A percentile compares a stretch with the other conserved stretches of the same genome.
phyloP scores from a whole-genome alignment of 495 filamentous ascomycete genomes.

The Trichoderma asperelloides region DNA sequence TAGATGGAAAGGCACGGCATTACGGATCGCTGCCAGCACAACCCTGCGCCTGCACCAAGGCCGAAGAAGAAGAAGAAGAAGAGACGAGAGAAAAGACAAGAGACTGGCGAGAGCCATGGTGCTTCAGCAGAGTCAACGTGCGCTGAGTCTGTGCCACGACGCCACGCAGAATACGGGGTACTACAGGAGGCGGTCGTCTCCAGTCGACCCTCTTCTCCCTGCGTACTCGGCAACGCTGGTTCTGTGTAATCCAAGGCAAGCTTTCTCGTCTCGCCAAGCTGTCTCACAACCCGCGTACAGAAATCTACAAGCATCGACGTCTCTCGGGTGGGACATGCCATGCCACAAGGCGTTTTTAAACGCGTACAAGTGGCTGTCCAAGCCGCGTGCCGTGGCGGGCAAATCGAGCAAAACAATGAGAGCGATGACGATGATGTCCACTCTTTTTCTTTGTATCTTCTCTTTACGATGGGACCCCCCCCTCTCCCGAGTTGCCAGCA shows the following conservation, averaged over 20 bases:
- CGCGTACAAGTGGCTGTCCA: too few species aligned
- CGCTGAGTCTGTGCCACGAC: background rate
- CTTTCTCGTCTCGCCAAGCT: too few species aligned
- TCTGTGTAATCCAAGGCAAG: too few species aligned
- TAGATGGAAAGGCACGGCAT: background rate
- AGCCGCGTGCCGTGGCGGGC: too few species aligned
- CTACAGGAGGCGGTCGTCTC: too few species aligned
- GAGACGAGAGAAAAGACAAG: background rate
- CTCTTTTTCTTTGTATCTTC: background rate
- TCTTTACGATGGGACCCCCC: background rate
- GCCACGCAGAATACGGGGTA: background rate
- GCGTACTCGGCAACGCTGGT: too few species aligned
- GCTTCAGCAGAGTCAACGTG: background rate
- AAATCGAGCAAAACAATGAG: background rate
- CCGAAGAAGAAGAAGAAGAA: background rate
- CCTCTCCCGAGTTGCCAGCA: background rate
- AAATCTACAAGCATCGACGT: too few species aligned
- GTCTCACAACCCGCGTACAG: too few species aligned
- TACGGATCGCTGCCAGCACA: background rate
- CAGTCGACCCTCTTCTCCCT: too few species aligned
- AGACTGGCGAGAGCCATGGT: background rate
- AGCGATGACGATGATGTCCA: background rate
- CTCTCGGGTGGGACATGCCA: background rate
- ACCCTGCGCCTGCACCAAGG: background rate
- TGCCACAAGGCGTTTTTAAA: too few species aligned